Percentiles rank a stretch among this genome's conserved stretches.
Conservation (phyloP, 2,329 filamentous ascomycete genomes). For the Aspergillus brunneoviolaceus region DNA sequence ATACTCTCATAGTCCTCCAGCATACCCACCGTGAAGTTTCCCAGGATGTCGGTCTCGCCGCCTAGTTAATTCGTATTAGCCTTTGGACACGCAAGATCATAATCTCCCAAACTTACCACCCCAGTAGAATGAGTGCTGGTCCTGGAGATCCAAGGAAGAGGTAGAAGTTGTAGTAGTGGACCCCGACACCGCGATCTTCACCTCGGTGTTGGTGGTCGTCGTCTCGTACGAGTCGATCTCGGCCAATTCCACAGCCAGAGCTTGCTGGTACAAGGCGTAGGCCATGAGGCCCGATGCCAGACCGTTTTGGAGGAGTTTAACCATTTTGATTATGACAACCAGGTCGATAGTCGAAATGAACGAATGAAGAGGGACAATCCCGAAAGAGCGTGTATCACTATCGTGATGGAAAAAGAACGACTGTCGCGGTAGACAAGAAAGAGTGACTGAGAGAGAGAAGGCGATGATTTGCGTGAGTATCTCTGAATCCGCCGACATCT, state of each 20-base stretch:
- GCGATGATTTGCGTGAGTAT: background rate
- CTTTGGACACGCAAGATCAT: background rate
- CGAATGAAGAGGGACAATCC: background rate
- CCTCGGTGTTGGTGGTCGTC: background rate
- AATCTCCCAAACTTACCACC: slow-evolving; percentile 11
- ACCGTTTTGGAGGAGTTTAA: slow-evolving; percentile 15
- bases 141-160: slow-evolving; percentile 16
- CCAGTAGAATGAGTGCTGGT: slow-evolving; percentile 21
- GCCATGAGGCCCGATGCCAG: slow-evolving; percentile 16
- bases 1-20: slow-evolving; percentile 18
- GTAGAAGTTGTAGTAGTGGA: slow-evolving; percentile 7
- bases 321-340: slow-evolving; percentile 11
- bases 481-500: background rate
- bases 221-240: slow-evolving; percentile 13
- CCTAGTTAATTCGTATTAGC: slow-evolving; percentile 10
- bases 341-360: background rate
- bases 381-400: background rate
- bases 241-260: slow-evolving; percentile 17
- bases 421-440: background rate
- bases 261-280: slow-evolving; percentile 14
- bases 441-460: background rate
- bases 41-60: slow-evolving; percentile 17
- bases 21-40: slow-evolving; percentile 19
- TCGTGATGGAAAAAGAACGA: slow-evolving; percentile 2
- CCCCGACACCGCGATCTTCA: background rate